Conservation (phyloP, 2,329 filamentous ascomycete species). For the Colletotrichum simmondsii region DNA sequence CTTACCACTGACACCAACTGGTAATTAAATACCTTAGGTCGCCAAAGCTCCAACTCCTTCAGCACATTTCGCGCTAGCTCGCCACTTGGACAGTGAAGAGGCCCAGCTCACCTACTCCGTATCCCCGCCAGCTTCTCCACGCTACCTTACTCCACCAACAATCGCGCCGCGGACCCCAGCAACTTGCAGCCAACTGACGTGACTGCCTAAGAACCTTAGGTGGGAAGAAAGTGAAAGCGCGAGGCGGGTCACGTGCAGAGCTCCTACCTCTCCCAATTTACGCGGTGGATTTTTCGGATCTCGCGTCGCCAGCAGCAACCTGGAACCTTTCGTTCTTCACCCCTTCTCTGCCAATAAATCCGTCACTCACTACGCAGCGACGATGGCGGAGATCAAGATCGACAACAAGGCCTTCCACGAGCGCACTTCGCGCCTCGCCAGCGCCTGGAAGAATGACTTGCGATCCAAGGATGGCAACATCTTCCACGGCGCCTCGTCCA, state of each 20-base stretch:
- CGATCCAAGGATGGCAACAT: slow-evolving; percentile 77
- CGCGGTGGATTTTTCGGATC: slow-evolving; percentile 55
- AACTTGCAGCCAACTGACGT: neutral
- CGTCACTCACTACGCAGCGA: slow-evolving; percentile 47
- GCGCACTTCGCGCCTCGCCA: slow-evolving; percentile 86
- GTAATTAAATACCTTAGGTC: neutral
- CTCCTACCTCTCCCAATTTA: slow-evolving; percentile 47
- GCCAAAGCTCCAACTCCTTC: neutral
- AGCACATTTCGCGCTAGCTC: slow-evolving; percentile 16
- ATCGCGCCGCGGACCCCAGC: neutral
- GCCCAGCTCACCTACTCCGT: neutral
- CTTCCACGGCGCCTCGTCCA: slow-evolving; percentile 87
- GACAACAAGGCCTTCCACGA: slow-evolving; percentile 94
- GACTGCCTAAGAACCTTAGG: neutral
- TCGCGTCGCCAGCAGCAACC: slow-evolving; percentile 45
- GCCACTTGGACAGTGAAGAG: slow-evolving; percentile 2
- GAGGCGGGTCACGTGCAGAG: slow-evolving; percentile 47
- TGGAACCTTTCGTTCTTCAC: slow-evolving; percentile 23
- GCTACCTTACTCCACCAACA: neutral
- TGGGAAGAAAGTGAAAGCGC: neutral
- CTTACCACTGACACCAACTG: too few relatives aligned
- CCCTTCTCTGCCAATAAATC: slow-evolving; percentile 18
- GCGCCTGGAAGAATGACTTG: slow-evolving; percentile 97
- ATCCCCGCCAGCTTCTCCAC: neutral
- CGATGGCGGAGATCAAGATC: slow-evolving; percentile 89